Base-by-base conservation (phyloP, 73 alveolate genomes). In the Paramecium primaurelia region DNA sequence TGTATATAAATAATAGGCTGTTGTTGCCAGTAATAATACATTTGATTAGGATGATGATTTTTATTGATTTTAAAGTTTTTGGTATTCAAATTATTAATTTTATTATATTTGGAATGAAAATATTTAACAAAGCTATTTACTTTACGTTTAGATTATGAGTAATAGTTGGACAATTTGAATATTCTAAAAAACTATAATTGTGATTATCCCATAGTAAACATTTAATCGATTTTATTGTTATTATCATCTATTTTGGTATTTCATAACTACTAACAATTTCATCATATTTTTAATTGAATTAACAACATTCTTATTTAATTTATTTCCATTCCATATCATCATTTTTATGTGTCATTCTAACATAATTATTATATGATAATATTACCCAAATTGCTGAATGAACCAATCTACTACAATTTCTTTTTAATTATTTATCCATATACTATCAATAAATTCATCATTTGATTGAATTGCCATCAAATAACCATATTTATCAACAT, bases 1-100 rank as follows among this genome's bases (percentile, higher is more conserved):
- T 49, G 96, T 98, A 95, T 99, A 96, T 93, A 97, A 97, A 92
- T 92, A 96, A 64, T 99, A 98, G 84, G 96, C 97, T 20, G 95
- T 97, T 38, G 95, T 89, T 44, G 87, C 32, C 16, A 12, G 47
- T 12, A 64, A 64, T 64, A 10, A 64, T 64, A 64, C 84, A 1
- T 64, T 64, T 64, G 22, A 28, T 6, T 26, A 64, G 47, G 84
- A 64, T 64, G 84, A 64, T 64, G 84, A 64, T 64, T 64, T 64
- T 28, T 64, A 64, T 64, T 22, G 45, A 64, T 64, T 54, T 54
- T 54, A 18, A 54, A 54, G 69, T n/a, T 4, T 18, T 54, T n/a
- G 28, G 32, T 54, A 54, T 54, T 54, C 69, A 54, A 64, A 64
- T 64, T 64, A 32, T 32, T 28, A 28, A 26, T 32, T 26, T 64